Evolutionary conservation across 1,284 basidiomycete species (phyloP).

Genomic region (Pseudozyma sp.): DNA sequence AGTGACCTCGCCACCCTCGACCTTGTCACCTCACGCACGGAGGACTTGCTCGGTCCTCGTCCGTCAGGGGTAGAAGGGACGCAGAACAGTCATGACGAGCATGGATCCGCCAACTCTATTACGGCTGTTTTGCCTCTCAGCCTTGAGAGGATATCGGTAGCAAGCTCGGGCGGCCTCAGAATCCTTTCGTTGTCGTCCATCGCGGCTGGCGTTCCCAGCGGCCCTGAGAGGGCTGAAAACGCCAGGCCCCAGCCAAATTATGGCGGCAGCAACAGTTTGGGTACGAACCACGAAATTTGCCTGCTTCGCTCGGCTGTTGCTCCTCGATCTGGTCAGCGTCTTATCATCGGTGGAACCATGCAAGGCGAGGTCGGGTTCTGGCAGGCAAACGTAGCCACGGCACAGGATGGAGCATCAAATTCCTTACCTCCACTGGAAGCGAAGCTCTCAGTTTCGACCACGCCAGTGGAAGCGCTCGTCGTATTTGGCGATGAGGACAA

Average conservation of each 20-base stretch:
- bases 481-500: conserved; percentile 73
- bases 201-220: conserved; percentile 1
- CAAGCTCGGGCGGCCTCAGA: conserved; percentile 21
- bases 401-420: neutral
- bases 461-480: conserved; percentile 75
- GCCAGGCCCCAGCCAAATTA: neutral
- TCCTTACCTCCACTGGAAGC: conserved; percentile 74
- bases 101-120: conserved; percentile 4
- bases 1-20: conserved; percentile 21
- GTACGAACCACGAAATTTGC: conserved; percentile 22
- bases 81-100: neutral
- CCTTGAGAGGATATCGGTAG: conserved; percentile 36
- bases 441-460: conserved; percentile 78
- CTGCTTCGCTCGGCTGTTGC: conserved; percentile 39
- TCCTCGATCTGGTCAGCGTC: conserved; percentile 38
- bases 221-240: neutral
- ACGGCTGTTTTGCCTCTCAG: conserved; percentile 41
- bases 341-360: conserved; percentile 51
- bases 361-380: conserved; percentile 59
- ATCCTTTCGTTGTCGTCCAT: conserved; percentile 19
- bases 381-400: conserved; percentile 62
- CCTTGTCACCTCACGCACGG: conserved; percentile 10
- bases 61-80: neutral
- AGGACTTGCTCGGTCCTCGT: conserved; percentile 14
- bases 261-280: conserved; percentile 15